Conservation (phyloP, 2,329 filamentous ascomycete species). For the Colletotrichum endophyticum region DNA sequence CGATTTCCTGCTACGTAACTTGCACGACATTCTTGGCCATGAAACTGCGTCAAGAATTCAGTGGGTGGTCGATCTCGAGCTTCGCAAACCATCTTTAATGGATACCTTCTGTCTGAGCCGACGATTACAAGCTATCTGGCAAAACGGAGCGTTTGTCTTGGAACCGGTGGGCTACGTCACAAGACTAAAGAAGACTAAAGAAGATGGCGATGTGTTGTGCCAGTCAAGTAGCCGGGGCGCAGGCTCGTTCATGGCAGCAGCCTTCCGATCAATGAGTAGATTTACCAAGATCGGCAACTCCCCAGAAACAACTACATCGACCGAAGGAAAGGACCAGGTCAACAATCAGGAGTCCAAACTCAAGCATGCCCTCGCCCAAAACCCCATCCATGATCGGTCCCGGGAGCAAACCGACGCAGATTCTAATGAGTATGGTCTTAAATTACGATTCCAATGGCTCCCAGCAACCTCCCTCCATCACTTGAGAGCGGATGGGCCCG, state of each 20-base stretch:
- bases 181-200: neutral
- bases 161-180: neutral
- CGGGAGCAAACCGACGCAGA: neutral
- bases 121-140: neutral
- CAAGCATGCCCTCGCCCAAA: neutral
- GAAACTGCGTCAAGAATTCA: neutral
- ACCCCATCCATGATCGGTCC: neutral
- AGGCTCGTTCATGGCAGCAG: neutral
- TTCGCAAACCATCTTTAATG: neutral
- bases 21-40: neutral
- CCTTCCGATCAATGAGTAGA: neutral
- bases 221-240: neutral
- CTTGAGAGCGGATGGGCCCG: neutral
- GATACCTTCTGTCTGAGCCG: neutral
- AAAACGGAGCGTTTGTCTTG: neutral
- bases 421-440: neutral
- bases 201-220: neutral
- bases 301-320: neutral
- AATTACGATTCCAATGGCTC: neutral
- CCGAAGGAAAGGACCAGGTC: neutral
- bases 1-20: accelerated
- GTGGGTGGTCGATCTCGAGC: no score
- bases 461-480: neutral
- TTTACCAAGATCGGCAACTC: no score
- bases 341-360: neutral